phyloP scores from a whole-genome alignment of 2,329 filamentous ascomycete species.

The Albifimbria verrucaria region DNA sequence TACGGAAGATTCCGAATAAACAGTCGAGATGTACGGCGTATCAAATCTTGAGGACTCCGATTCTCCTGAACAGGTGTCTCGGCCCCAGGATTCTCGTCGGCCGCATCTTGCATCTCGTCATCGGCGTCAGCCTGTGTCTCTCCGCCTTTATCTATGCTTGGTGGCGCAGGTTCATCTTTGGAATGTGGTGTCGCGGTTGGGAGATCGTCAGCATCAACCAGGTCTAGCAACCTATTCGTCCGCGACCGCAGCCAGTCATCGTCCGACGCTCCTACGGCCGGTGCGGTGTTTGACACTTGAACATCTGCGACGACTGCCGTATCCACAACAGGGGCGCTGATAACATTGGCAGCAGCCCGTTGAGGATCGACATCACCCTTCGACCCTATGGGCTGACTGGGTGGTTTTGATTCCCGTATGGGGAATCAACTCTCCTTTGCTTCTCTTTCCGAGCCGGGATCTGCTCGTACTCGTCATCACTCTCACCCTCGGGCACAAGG shows the following conservation, averaged over 20 bases:
- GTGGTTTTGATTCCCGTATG: conserved; percentile 17
- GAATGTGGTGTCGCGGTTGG: conserved; percentile 14
- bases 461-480: conserved; percentile 73
- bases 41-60: conserved; percentile 47
- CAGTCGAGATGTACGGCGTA: conserved; percentile 71
- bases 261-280: conserved; percentile 57
- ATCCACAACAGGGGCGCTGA: conserved; percentile 6
- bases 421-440: conserved; percentile 33
- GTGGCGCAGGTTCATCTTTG: conserved; percentile 7
- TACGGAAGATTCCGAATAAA: conserved; percentile 91
- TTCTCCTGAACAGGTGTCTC: conserved; percentile 21
- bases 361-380: background rate
- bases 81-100: conserved; percentile 25
- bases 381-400: background rate
- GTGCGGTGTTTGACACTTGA: conserved; percentile 11
- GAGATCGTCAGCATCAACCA: conserved; percentile 71
- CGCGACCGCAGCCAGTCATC: conserved; percentile 89
- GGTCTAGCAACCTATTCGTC: conserved; percentile 80
- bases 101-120: conserved; percentile 18
- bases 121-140: conserved; percentile 21
- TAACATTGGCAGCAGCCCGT: background rate
- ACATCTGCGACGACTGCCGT: conserved; percentile 13
- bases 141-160: conserved; percentile 16
- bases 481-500: conserved; percentile 53
- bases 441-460: conserved; percentile 53